These are phyloP conservation scores for Diutina neorugosa DNA, from an alignment of 1,139 yeast species.

Conservation along the genomic window DNA sequence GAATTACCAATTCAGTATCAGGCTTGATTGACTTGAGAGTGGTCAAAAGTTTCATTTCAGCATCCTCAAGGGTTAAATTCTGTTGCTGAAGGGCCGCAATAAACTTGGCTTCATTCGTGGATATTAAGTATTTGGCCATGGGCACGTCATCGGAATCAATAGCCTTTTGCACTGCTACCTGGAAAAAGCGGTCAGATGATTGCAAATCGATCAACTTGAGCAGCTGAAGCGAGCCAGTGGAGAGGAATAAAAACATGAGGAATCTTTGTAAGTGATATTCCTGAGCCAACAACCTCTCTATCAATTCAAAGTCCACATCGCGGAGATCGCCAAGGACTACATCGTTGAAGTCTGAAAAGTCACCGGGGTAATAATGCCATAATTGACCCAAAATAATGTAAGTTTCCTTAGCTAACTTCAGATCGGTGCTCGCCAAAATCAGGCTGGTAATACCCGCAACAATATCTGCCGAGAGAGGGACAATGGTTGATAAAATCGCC, in stretches of 20 bases:
- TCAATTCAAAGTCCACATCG: not conserved
- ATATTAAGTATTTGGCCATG: not conserved
- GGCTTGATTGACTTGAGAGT: not conserved
- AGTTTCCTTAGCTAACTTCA: slow-evolving; percentile 18
- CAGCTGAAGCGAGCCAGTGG: not conserved
- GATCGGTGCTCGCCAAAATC: slow-evolving; percentile 26
- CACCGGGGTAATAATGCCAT: slow-evolving; percentile 21
- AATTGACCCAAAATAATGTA: slow-evolving; percentile 30
- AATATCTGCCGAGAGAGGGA: slow-evolving; percentile 53
- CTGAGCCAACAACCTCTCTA: not conserved
- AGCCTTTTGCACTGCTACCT: not conserved
- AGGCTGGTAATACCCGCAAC: slow-evolving; percentile 61
- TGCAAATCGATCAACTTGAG: not conserved
- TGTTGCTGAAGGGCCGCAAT: not conserved
- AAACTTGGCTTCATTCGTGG: not conserved
- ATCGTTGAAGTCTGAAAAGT: slow-evolving; percentile 6
- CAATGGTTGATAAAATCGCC: slow-evolving; percentile 38
- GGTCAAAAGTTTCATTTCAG: slow-evolving; percentile 2
- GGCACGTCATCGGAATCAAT: not conserved
- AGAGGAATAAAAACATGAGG: not conserved
- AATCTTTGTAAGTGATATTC: not conserved
- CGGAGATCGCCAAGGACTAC: not conserved
- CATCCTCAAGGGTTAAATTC: not conserved
- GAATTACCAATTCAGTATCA: not conserved
- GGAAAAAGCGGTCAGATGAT: not conserved